Conservation (phyloP, 257 asterid genomes). For the Solanum pinnatisectum region DNA sequence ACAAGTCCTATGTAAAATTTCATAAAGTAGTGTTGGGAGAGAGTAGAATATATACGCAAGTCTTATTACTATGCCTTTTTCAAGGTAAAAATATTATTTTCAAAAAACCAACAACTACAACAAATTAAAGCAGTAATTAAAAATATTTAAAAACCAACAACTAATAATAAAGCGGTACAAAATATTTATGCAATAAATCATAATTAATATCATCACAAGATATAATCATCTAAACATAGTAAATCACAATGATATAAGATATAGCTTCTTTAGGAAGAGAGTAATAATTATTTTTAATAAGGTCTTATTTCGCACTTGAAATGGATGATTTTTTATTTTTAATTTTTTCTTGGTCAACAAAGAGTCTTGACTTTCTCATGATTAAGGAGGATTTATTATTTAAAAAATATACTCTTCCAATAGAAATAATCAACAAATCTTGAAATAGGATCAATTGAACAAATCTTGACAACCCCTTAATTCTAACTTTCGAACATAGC, state of each 20-base stretch:
- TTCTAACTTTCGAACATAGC: neutral
- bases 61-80: neutral
- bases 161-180: neutral
- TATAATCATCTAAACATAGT: neutral
- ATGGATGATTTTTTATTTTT: neutral
- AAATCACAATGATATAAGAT: neutral
- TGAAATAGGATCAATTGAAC: neutral
- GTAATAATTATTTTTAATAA: neutral
- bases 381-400: neutral
- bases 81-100: neutral
- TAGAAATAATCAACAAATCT: neutral
- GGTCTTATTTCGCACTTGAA: neutral
- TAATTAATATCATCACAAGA: neutral
- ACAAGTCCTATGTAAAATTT: neutral
- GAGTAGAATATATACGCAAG: neutral
- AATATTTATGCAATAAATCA: neutral
- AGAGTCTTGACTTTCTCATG: neutral
- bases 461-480: neutral
- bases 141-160: no score
- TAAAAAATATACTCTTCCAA: neutral
- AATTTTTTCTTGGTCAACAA: neutral
- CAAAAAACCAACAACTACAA: accelerated
- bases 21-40: neutral
- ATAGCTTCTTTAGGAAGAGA: neutral
- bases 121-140: neutral